A percentile compares a stretch with the other conserved stretches of the same genome.
phyloP scores from a whole-genome alignment of 768 basidiomycete species.

The Galerina sulciceps region DNA sequence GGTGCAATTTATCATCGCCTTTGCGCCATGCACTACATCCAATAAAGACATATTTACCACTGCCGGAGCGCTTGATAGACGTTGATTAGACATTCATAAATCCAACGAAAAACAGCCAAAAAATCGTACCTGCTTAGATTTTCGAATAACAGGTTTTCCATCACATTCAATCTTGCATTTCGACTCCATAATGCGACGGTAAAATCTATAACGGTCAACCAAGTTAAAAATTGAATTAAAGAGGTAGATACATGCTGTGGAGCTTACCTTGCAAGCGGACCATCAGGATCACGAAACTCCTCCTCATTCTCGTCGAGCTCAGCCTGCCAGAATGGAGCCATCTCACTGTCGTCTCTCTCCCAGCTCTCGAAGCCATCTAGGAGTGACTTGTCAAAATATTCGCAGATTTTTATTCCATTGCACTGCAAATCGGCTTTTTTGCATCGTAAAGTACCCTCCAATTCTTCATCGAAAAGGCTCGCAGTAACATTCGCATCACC shows the following conservation, averaged over 20 bases:
- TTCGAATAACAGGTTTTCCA: not conserved
- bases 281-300: not conserved
- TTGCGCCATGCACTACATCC: not conserved
- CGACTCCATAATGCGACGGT: not conserved
- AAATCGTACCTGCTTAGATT: too few species aligned
- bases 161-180: not conserved
- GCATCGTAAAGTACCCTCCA: not conserved
- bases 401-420: conserved; percentile 3
- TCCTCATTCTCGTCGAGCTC: not conserved
- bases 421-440: not conserved
- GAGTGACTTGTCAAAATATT: not conserved
- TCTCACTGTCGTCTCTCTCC: not conserved
- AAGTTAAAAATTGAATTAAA: not conserved
- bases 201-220: too few species aligned
- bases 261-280: not conserved
- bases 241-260: not conserved
- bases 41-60: not conserved
- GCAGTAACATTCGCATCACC: conserved; percentile 1
- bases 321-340: not conserved
- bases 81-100: too few species aligned
- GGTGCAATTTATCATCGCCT: not conserved
- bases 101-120: too few species aligned
- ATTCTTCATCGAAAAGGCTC: not conserved
- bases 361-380: not conserved
- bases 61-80: not conserved